Evolutionary conservation across 257 asterid species (phyloP).

Genomic region (Solanum tarapatanum): DNA sequence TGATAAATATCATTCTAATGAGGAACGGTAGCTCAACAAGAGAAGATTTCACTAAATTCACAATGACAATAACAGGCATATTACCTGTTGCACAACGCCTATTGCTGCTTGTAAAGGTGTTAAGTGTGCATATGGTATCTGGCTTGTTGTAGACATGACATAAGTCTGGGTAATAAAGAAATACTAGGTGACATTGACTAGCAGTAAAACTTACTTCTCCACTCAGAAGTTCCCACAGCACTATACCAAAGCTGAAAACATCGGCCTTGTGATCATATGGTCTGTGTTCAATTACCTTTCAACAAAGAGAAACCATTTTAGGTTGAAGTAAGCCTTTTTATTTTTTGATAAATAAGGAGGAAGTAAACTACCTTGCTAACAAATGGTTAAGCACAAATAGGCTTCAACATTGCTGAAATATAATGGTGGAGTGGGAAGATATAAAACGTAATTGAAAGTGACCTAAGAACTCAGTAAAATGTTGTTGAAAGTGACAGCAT

Average conservation of each 20-base stretch:
- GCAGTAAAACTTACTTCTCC: constrained; percentile 23
- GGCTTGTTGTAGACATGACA: neutral
- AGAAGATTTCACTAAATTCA: neutral
- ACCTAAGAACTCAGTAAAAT: neutral
- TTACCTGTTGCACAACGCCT: constrained; percentile 35
- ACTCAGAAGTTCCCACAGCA: constrained; percentile 34
- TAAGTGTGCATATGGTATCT: constrained; percentile 36
- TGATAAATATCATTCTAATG: neutral
- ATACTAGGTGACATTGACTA: neutral
- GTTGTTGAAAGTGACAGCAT: neutral
- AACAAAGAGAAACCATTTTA: neutral
- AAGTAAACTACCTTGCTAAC: neutral
- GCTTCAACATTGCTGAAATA: neutral
- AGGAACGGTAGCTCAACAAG: neutral
- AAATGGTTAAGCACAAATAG: neutral
- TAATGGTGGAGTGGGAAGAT: neutral
- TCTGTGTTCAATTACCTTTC: constrained; percentile 36
- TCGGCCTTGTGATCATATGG: constrained; percentile 37
- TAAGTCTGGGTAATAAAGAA: neutral
- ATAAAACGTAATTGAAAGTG: neutral
- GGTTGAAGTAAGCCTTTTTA: neutral
- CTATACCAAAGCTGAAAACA: constrained; percentile 33
- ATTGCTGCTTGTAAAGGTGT: constrained; percentile 42
- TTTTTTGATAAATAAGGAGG: neutral
- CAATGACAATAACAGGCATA: neutral